Evolutionary conservation across 345 rosid species (phyloP).

Genomic region (Murraya koenigii): DNA sequence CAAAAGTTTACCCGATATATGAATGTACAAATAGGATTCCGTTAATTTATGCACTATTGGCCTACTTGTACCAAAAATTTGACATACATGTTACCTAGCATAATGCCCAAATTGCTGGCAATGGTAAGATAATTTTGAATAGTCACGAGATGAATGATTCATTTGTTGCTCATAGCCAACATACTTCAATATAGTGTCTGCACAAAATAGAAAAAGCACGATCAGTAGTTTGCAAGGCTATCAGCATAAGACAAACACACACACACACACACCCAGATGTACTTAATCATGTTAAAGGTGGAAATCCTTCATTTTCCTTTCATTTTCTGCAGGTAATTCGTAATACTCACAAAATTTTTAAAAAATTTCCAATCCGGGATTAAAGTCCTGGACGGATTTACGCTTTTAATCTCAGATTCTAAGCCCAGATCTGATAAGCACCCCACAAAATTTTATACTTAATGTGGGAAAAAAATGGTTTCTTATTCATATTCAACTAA

Average conservation of each 20-base stretch:
- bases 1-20: background rate
- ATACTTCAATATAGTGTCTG: conserved; percentile 50
- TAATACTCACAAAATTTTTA: background rate
- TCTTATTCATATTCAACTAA: background rate
- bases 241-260: background rate
- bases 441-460: background rate
- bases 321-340: background rate
- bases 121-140: conserved; percentile 58
- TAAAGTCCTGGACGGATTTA: too few relatives aligned
- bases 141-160: conserved; percentile 26
- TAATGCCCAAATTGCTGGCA: conserved; percentile 57
- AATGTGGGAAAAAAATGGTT: background rate
- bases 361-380: too few relatives aligned
- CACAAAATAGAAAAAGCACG: conserved; percentile 11
- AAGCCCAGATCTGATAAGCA: too few relatives aligned
- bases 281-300: background rate
- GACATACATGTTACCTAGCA: conserved; percentile 41
- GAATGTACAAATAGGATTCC: conserved; percentile 3
- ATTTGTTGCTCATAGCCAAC: conserved; percentile 48
- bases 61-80: background rate
- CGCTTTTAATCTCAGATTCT: too few relatives aligned
- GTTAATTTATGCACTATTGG: background rate
- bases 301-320: background rate
- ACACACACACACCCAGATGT: background rate
- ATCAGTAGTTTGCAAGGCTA: background rate